phyloP scores from a whole-genome alignment of 345 rosid species.

The Eucalyptus pumila region DNA sequence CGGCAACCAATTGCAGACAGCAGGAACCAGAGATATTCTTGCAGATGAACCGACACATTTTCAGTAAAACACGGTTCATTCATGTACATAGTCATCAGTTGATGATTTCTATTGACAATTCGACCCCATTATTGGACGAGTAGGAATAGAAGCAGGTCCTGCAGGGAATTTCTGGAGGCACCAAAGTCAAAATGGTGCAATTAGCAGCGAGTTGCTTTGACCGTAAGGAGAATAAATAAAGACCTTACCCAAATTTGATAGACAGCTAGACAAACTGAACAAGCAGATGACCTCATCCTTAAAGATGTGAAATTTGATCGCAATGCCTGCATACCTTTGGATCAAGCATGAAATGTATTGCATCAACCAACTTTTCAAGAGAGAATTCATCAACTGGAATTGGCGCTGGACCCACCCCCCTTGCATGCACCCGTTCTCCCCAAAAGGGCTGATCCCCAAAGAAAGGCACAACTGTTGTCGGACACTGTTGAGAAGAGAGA shows the following conservation, averaged over 20 bases:
- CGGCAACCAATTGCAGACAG: not conserved
- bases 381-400: conserved; percentile 38
- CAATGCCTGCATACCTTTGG: conserved; percentile 14
- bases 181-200: not conserved
- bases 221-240: not conserved
- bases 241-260: not conserved
- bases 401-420: conserved; percentile 45
- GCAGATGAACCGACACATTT: not conserved
- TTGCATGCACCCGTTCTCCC: conserved; percentile 48
- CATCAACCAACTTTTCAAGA: conserved; percentile 32
- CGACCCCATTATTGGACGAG: not conserved
- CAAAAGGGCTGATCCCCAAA: conserved; percentile 59
- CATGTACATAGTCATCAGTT: not conserved
- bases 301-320: not conserved
- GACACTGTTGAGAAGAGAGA: conserved; percentile 18
- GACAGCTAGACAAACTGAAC: not conserved
- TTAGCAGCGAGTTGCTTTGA: not conserved
- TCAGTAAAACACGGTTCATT: not conserved
- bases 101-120: not conserved
- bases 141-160: not conserved
- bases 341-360: conserved; percentile 39
- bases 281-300: not conserved
- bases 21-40: not conserved
- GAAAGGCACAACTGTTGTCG: conserved; percentile 47
- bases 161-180: not conserved